Evolutionary conservation across 371 early-diverging fungal species (phyloP).

Genomic region (Mucor lusitanicus): DNA sequence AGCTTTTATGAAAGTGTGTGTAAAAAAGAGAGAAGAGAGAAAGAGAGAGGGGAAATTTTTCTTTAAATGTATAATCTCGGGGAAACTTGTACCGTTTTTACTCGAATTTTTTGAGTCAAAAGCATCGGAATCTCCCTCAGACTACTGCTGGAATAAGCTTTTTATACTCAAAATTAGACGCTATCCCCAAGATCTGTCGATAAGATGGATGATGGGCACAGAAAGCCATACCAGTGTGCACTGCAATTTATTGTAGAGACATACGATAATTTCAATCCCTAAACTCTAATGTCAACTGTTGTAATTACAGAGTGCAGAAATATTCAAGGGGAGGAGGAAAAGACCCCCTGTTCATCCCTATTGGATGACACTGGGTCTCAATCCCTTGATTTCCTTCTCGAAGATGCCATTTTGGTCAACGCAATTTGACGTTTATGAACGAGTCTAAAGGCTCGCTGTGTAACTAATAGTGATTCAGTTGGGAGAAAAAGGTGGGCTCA

Average conservation of each 20-base stretch:
- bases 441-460: neutral
- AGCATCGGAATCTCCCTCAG: neutral
- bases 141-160: neutral
- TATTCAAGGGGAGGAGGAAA: neutral
- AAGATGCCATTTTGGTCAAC: neutral
- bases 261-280: neutral
- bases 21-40: neutral
- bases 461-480: neutral
- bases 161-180: neutral
- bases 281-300: neutral
- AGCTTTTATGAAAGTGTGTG: neutral
- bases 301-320: neutral
- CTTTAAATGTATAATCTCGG: neutral
- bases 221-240: neutral
- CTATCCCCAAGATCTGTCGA: neutral
- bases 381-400: neutral
- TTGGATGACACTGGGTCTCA: neutral
- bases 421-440: neutral
- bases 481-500: neutral
- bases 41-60: neutral
- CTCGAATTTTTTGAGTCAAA: neutral
- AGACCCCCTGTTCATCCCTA: neutral
- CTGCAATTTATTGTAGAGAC: neutral
- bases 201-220: too few relatives aligned
- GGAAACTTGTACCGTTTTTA: conserved; percentile 1